Evolutionary conservation across 164 flowering plant species (phyloP).

Genomic region (Tetracentron sinense): DNA sequence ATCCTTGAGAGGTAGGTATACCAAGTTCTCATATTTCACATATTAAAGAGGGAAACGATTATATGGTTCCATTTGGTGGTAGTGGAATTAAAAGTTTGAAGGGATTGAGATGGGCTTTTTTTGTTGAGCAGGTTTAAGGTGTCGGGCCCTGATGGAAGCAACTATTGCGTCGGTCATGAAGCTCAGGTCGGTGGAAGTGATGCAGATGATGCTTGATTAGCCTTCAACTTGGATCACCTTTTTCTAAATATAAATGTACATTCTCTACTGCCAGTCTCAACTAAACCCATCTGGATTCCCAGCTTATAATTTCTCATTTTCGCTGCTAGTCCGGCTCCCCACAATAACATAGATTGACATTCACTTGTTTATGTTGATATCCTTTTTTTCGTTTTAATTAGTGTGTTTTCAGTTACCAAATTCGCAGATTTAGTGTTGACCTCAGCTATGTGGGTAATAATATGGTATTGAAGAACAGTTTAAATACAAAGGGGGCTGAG

Average conservation of each 20-base stretch:
- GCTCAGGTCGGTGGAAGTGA: conserved; percentile 64
- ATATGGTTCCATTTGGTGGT: no score
- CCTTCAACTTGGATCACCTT: not conserved
- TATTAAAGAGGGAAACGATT: no score
- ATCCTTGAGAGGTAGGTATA: conserved; percentile 57
- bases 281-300: conserved; percentile 13
- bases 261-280: conserved; percentile 26
- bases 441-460: no score
- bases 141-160: conserved; percentile 74
- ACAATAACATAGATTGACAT: conserved; percentile 3
- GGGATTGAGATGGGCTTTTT: conserved; percentile 10
- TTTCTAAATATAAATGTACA: conserved; percentile 47
- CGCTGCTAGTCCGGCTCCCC: conserved; percentile 1
- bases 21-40: no score
- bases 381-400: no score
- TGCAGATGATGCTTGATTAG: conserved; percentile 61
- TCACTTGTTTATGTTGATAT: no score
- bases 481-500: no score
- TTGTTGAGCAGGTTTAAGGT: conserved; percentile 57
- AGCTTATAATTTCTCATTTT: conserved; percentile 10
- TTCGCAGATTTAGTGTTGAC: no score
- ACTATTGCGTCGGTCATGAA: conserved; percentile 59
- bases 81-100: not conserved
- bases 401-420: no score
- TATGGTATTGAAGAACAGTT: no score